phyloP scores from a whole-genome alignment of 176 grass and related monocot genomes.

The Bromus sterilis region DNA sequence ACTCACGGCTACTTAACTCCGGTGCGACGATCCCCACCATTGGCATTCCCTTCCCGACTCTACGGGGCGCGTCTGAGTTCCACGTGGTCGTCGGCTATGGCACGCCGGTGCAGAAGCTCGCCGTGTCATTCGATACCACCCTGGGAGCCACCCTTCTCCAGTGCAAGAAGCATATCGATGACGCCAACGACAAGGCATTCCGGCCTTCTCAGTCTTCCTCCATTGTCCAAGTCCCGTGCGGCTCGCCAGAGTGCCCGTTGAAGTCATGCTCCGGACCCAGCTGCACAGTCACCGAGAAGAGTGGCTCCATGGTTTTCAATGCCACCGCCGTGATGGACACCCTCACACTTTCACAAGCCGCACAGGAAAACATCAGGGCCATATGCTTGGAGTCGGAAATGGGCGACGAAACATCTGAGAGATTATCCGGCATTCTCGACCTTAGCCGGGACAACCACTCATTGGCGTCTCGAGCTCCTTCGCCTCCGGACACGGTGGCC shows the following conservation, averaged over 20 bases:
- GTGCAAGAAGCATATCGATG: background rate
- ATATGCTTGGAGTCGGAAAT: background rate
- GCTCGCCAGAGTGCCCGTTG: background rate
- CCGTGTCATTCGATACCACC: background rate
- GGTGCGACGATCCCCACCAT: conserved; percentile 26
- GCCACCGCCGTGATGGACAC: background rate
- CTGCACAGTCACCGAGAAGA: background rate
- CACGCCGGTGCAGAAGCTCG: background rate
- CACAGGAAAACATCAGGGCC: background rate
- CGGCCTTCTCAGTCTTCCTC: background rate
- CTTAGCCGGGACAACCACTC: conserved; percentile 44
- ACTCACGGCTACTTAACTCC: background rate
- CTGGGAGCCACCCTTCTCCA: background rate
- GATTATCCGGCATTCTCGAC: conserved; percentile 1
- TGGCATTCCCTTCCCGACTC: background rate
- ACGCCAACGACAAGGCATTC: background rate
- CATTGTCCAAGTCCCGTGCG: background rate
- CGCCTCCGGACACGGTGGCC: background rate
- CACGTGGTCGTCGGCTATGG: background rate
- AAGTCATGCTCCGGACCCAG: background rate
- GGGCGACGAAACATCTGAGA: background rate
- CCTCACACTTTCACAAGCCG: background rate
- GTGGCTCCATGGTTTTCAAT: background rate
- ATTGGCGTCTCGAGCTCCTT: conserved; percentile 5
- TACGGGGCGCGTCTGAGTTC: background rate